These are phyloP conservation scores for Fusarium pseudoanthophilum DNA, from an alignment of 2,329 filamentous ascomycete genomes.

Conservation along the genomic window DNA sequence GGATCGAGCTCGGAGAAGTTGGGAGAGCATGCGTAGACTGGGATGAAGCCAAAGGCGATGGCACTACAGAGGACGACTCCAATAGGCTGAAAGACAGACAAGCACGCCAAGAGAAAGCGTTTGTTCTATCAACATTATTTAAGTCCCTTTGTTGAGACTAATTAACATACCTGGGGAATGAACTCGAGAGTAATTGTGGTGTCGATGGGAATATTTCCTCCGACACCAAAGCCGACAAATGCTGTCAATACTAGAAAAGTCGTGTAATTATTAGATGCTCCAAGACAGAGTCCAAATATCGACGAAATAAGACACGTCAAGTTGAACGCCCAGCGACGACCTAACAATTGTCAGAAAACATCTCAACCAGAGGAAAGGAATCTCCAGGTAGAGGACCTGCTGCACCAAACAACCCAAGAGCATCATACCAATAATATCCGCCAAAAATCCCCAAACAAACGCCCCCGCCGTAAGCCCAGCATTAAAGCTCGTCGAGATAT, in stretches of 20 bases:
- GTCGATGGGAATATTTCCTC: conserved; percentile 66
- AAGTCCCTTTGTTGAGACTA: fast-evolving
- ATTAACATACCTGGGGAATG: conserved; percentile 54
- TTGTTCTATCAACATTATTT: conserved; percentile 45
- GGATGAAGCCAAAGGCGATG: conserved; percentile 65
- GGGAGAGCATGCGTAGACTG: conserved; percentile 60
- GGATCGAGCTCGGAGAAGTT: conserved; percentile 58
- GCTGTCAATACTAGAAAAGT: conserved; percentile 64
- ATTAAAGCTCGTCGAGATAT: conserved; percentile 65
- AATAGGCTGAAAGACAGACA: conserved; percentile 66
- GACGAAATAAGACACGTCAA: conserved; percentile 65
- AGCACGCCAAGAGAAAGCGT: conserved; percentile 61
- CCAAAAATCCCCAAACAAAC: conserved; percentile 65
- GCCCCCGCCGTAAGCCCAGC: conserved; percentile 65
- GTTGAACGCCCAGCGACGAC: conserved; percentile 67
- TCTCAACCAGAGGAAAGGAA: fast-evolving
- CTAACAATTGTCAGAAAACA: conserved; percentile 30
- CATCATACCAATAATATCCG: conserved; percentile 57
- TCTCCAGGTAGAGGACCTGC: conserved; percentile 8
- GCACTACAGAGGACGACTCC: conserved; percentile 62
- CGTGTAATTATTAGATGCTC: conserved; percentile 59
- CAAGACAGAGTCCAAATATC: conserved; percentile 64
- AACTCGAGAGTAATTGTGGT: conserved; percentile 67
- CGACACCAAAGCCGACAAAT: conserved; percentile 63
- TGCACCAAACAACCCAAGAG: background rate